Percentiles rank a stretch among this genome's conserved stretches.
phyloP scores from a whole-genome alignment of 768 basidiomycete species.

The Termitomyces sp. region DNA sequence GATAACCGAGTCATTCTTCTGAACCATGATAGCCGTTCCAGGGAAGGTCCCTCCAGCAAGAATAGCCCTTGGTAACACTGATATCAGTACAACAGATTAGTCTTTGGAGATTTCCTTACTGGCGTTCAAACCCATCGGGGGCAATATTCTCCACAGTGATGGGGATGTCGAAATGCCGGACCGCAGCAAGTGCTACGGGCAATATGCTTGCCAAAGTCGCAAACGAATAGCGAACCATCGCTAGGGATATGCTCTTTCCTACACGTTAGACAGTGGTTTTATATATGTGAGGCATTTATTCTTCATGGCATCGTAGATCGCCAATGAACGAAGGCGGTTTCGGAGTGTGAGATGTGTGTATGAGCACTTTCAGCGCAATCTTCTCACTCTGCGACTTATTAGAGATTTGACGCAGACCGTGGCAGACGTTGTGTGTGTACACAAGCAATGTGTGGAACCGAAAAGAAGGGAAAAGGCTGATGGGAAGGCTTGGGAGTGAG shows the following conservation, averaged over 20 bases:
- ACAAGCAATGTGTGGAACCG: neutral
- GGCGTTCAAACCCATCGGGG: conserved; percentile 17
- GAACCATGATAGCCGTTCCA: conserved; percentile 13
- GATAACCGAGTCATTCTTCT: conserved; percentile 20
- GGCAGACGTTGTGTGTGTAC: conserved; percentile 2
- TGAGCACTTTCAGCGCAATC: neutral
- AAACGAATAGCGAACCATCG: conserved; percentile 14
- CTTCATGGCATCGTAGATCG: neutral
- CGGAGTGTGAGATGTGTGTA: conserved; percentile 11
- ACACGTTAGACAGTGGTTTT: neutral
- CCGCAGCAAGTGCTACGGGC: conserved; percentile 15
- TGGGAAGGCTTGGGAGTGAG: conserved; percentile 1
- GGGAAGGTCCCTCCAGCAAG: conserved; percentile 19
- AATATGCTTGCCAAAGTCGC: conserved; percentile 9
- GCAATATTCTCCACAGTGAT: conserved; percentile 10
- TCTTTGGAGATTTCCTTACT: conserved; percentile 1
- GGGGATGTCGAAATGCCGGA: conserved; percentile 16
- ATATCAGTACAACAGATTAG: neutral
- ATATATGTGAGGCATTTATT: conserved; percentile 17
- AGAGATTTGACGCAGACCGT: neutral
- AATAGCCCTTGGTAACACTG: conserved; percentile 9
- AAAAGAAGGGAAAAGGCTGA: conserved; percentile 1
- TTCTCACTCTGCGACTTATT: conserved; percentile 10
- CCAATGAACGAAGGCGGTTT: conserved; percentile 13
- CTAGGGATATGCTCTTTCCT: neutral